Base-by-base conservation (phyloP, 2,329 filamentous ascomycete species). In the Didymella keratinophila region DNA sequence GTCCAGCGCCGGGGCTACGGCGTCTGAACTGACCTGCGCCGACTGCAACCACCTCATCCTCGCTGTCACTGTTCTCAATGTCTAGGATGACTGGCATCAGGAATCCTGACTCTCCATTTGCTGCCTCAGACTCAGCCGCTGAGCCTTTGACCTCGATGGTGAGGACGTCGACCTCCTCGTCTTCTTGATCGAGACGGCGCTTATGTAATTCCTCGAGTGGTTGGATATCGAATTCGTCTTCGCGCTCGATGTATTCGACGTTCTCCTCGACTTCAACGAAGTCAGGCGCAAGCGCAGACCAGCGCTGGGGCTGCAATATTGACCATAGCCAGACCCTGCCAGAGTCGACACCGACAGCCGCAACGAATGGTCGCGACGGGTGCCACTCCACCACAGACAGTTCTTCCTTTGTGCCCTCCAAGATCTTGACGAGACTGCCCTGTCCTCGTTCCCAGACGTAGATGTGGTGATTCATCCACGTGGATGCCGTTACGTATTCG, bases 191-290 rank as follows among this genome's bases (percentile, higher is more conserved):
- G 2, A 98, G 83, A 42, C 93, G 87, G 28, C 94, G 87, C 76
- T 97, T 94, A 73, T 96, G 92, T 55, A 98, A 89, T 76, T 98
- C 94, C 73, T 97, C 94, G 57, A 94, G 89, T 0, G 93, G 93
- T 73, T 98, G 95, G 56, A 98, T 96, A 76, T 99, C 96, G 69
- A 99, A 99, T 74, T 99, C 95, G 74, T 99, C 95, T 78, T 99
- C 95, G 55, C 87, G 86, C 77, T 99, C 95, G 41, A 96, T 87
- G 74, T 99, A 99, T 75, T 98, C 92, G 21, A 97, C 93, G 68
- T 99, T 99, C 78, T 99, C 95, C 78, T 99, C 95, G 14, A 99
- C 93, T 77, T 99, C 95, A 39, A 89, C 91, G 77, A 99, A 99
- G 78, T 99, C 96, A 0, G 95, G 95, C 6, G 96, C 96, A 28